phyloP scores from a whole-genome alignment of 1,284 basidiomycete genomes.

The Megacollybia platyphylla region DNA sequence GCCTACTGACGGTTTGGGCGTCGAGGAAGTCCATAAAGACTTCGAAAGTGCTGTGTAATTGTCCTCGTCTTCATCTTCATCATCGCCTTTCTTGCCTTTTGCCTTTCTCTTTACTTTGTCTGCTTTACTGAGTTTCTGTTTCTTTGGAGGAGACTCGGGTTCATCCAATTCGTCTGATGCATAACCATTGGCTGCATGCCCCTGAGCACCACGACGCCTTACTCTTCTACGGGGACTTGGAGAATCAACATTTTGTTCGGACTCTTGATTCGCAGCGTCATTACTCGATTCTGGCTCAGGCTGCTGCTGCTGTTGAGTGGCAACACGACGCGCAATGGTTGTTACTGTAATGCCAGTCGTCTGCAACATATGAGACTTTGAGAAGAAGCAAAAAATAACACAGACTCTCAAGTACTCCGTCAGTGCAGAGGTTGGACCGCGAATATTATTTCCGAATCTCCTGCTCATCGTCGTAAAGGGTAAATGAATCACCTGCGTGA shows the following conservation, averaged over 20 bases:
- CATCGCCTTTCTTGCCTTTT: slow-evolving; percentile 30
- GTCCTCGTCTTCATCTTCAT: slow-evolving; percentile 35
- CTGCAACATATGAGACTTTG: slow-evolving; percentile 20
- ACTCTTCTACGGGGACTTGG: not conserved
- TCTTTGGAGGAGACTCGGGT: slow-evolving; percentile 24
- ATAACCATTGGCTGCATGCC: slow-evolving; percentile 26
- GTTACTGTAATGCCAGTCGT: slow-evolving; percentile 70
- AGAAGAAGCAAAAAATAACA: slow-evolving; percentile 6
- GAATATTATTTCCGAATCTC: slow-evolving; percentile 44
- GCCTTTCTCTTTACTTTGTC: slow-evolving; percentile 32
- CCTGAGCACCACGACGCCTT: not conserved
- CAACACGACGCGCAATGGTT: slow-evolving; percentile 47
- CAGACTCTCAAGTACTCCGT: slow-evolving; percentile 83
- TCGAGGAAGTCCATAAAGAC: slow-evolving; percentile 23
- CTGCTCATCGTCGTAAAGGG: slow-evolving; percentile 9
- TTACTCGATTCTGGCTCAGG: slow-evolving; percentile 29
- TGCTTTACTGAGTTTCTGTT: slow-evolving; percentile 26
- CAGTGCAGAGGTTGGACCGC: slow-evolving; percentile 84
- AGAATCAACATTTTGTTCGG: slow-evolving; percentile 8
- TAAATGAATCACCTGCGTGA: not conserved
- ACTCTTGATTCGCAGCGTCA: slow-evolving; percentile 17
- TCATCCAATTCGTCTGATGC: slow-evolving; percentile 69
- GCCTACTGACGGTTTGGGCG: slow-evolving; percentile 58
- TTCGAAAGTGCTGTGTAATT: slow-evolving; percentile 50
- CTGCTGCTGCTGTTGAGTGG: slow-evolving; percentile 26